Evolutionary conservation across 1,284 basidiomycete genomes (phyloP), one percentile per base, ranked within the genome.

Genomic region (Phellinidium pouzarii): DNA sequence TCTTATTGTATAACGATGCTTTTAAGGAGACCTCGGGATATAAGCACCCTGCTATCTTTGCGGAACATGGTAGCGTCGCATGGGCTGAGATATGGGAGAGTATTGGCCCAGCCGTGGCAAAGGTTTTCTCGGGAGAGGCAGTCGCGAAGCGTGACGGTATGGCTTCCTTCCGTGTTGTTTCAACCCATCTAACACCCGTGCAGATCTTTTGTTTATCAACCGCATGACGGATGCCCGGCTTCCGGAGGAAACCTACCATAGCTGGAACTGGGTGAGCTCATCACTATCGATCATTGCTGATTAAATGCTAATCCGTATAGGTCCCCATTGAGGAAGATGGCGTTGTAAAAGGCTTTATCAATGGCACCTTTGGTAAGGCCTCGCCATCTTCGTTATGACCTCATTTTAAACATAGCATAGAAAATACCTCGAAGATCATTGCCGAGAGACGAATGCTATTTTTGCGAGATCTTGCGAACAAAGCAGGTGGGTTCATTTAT

Each of bases 131-230:
- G 12, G 58, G 58, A 34, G 44, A 53, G 26, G 52, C 56, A 14
- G 51, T 56, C 12, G 56, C 54, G 1, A 48, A 49, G 26, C 22
- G 38, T 31, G 58, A 59, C 42, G 58, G 58, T 59, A 27, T 36
- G 56, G 25, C 14, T 25, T 4, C 12, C 19, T 44, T 12, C 31
- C 27, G 4, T 26, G 3, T 12, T 14, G 4, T 19, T 31, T 4
- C 25, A 38, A 43, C 40, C 8, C 26, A 14, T 45, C 20, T 43
- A 41, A 20, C 48, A 17, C 12, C 42, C n/a, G 27, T 9, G 37
- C 36, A 59, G 58, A 59, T 53, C 48, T 59, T 29, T 48, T 58
- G 51, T 59, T 59, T 27, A 52, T 59, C 51, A 52, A 59, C n/a
- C 56, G 56, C 14, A 43, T 59, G 45, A 58, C 58, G 11, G 52